Evolutionary conservation across 2,329 filamentous ascomycete genomes (phyloP).

Genomic region (Colletotrichum phormii): DNA sequence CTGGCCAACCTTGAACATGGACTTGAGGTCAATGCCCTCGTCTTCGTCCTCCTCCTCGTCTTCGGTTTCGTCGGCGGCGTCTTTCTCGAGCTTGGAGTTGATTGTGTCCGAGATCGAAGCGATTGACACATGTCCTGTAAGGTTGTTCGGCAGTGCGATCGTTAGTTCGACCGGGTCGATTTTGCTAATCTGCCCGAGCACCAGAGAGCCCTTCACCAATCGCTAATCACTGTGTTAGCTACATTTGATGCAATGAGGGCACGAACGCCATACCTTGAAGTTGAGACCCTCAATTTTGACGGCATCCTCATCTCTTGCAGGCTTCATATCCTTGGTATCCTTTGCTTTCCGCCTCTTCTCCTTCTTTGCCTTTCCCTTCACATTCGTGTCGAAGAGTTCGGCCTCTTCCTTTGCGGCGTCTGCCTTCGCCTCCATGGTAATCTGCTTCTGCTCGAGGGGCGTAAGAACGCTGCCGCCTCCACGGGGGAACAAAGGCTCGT

Average conservation of each 20-base stretch:
- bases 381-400: constrained; percentile 63
- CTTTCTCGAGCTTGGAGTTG: constrained; percentile 79
- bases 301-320: constrained; percentile 64
- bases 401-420: constrained; percentile 90
- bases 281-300: constrained; percentile 88
- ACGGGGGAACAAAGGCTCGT: constrained; percentile 91
- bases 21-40: constrained; percentile 76
- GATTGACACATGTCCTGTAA: constrained; percentile 88
- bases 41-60: constrained; percentile 63
- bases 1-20: constrained; percentile 85
- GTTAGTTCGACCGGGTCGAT: constrained; percentile 85
- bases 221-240: constrained; percentile 67
- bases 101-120: constrained; percentile 89
- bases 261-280: constrained; percentile 75
- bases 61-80: constrained; percentile 66
- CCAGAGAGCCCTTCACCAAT: constrained; percentile 84
- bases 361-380: constrained; percentile 60
- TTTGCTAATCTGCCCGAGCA: constrained; percentile 86
- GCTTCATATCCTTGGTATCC: constrained; percentile 57
- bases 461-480: constrained; percentile 92
- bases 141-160: constrained; percentile 90
- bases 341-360: constrained; percentile 68
- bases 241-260: background rate
- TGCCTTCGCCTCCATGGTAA: constrained; percentile 90
- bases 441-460: constrained; percentile 95